phyloP scores from a whole-genome alignment of 2,329 filamentous ascomycete species.

The Sclerotinia glacialis region DNA sequence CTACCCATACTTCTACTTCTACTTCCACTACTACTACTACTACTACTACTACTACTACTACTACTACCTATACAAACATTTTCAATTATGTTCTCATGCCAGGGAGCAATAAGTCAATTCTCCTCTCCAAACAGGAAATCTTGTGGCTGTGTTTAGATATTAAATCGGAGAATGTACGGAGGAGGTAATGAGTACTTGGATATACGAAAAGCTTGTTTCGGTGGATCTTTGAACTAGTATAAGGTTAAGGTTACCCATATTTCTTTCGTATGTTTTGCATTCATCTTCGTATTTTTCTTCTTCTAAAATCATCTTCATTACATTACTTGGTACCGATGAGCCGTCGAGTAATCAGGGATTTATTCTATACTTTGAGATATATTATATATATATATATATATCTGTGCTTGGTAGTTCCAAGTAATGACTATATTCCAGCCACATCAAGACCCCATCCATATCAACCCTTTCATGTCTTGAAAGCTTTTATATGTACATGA shows the following conservation, averaged over 20 bases:
- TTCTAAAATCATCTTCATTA: too few species aligned
- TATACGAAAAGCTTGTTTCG: background rate
- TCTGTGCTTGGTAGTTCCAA: constrained; percentile 14
- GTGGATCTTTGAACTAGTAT: background rate
- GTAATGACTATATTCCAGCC: background rate
- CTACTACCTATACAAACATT: background rate
- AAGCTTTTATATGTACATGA: background rate
- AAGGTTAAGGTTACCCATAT: too few species aligned
- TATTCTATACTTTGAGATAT: background rate
- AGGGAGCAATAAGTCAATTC: background rate
- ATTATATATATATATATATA: too few species aligned
- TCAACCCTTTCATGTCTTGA: background rate
- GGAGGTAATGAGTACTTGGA: too few species aligned
- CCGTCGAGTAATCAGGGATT: background rate
- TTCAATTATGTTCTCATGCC: background rate
- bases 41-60: too few species aligned
- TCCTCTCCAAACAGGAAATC: background rate
- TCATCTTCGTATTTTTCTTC: too few species aligned
- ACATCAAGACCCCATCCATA: background rate
- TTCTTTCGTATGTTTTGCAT: too few species aligned
- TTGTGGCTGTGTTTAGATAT: constrained; percentile 9
- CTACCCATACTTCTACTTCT: background rate
- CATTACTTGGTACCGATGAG: too few species aligned
- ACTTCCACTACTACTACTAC: too few species aligned
- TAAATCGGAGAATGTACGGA: too few species aligned